Conservation (phyloP, 1,284 basidiomycete genomes). For the Schizophyllum amplum region DNA sequence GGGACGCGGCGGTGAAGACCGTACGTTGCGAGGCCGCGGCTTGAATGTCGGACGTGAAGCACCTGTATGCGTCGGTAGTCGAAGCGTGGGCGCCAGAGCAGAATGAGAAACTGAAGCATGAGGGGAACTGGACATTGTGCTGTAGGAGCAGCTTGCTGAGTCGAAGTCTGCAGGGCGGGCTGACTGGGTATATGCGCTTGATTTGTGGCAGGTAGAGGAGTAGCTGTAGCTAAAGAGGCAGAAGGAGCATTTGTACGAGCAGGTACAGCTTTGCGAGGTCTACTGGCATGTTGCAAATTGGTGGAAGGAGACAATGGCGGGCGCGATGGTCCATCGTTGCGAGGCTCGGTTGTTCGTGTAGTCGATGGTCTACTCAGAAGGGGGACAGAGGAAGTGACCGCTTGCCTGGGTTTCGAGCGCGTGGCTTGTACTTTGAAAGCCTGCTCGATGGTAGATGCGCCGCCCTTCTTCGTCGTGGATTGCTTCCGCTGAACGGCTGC, state of each 20-base stretch:
- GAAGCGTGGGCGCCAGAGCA: too few relatives aligned
- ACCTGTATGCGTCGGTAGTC: background rate
- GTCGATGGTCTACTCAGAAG: too few relatives aligned
- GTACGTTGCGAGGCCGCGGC: background rate
- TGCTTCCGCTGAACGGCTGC: background rate
- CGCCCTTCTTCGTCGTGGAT: slow-evolving; percentile 4
- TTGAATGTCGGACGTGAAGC: background rate
- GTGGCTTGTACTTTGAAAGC: slow-evolving; percentile 21
- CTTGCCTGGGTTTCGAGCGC: slow-evolving; percentile 6
- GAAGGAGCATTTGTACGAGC: background rate
- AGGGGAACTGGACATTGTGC: too few relatives aligned
- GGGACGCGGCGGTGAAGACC: background rate
- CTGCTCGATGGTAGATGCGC: slow-evolving; percentile 18
- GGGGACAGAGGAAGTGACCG: too few relatives aligned
- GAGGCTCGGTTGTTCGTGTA: too few relatives aligned
- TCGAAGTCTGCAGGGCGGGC: background rate
- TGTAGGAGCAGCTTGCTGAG: too few relatives aligned
- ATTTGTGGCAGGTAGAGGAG: background rate
- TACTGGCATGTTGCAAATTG: too few relatives aligned
- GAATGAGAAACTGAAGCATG: too few relatives aligned
- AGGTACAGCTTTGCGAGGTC: too few relatives aligned
- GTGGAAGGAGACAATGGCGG: too few relatives aligned
- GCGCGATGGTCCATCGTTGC: too few relatives aligned
- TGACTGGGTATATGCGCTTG: background rate
- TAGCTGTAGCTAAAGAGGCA: background rate